Conservation (phyloP, 164 flowering plant genomes). For the Aristolochia contorta region DNA sequence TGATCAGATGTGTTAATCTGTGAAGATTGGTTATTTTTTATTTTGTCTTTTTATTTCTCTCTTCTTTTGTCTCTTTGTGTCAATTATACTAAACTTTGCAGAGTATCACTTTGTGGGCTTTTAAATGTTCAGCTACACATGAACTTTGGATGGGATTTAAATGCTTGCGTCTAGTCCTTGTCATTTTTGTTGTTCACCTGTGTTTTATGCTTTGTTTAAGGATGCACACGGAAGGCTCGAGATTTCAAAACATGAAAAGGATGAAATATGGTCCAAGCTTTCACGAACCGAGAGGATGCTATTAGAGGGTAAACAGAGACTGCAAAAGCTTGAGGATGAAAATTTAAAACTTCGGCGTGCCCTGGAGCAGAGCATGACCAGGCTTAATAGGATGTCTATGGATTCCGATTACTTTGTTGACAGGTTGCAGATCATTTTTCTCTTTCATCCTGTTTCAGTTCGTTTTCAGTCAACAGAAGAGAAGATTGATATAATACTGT, state of each 20-base stretch:
- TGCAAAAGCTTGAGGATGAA: slow-evolving; percentile 79
- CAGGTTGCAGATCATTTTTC: slow-evolving; percentile 36
- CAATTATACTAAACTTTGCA: no score
- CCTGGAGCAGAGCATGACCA: slow-evolving; percentile 96
- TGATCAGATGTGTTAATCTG: no score
- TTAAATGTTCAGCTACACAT: no score
- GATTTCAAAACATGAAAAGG: slow-evolving; percentile 50
- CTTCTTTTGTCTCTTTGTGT: no score
- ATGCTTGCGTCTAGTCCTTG: background rate
- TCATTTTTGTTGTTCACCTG: no score
- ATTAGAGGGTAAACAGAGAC: slow-evolving; percentile 53
- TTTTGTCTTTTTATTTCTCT: no score
- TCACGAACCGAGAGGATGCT: slow-evolving; percentile 47
- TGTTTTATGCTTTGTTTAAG: slow-evolving; percentile 23
- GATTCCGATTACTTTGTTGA: slow-evolving; percentile 94
- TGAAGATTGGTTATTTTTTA: no score
- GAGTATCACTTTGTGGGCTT: no score
- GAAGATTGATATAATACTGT: background rate
- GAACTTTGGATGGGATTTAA: no score
- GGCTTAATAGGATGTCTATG: slow-evolving; percentile 93
- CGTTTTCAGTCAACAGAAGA: background rate
- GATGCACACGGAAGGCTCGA: slow-evolving; percentile 52
- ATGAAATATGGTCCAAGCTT: slow-evolving; percentile 50
- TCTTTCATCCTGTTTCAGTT: background rate
- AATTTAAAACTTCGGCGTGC: slow-evolving; percentile 80